Percentiles rank a stretch among this genome's conserved stretches.
Evolutionary conservation across 78 protist species (phyloP).

Genomic region (Goniomonas avonlea): DNA sequence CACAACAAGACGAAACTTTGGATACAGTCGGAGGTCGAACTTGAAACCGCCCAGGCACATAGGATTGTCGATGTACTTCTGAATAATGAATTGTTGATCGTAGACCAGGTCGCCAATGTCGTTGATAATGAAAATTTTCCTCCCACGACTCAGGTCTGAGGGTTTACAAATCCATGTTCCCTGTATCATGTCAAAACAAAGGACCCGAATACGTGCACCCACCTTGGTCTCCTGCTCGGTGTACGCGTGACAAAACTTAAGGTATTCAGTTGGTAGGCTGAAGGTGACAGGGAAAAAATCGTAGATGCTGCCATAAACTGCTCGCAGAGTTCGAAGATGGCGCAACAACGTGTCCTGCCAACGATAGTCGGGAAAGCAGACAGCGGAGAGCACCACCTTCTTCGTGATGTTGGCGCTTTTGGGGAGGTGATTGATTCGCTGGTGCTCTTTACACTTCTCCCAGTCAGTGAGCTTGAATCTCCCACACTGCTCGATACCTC

Average conservation of each 20-base stretch:
- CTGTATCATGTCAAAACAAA: no score
- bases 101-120: conserved; percentile 4
- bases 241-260: neutral
- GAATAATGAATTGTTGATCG: conserved; percentile 13
- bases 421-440: conserved; percentile 10
- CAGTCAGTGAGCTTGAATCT: conserved; percentile 11
- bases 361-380: no score
- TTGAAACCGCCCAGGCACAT: conserved; percentile 2
- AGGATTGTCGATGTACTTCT: conserved; percentile 2
- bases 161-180: conserved; percentile 8
- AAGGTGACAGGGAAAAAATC: conserved; percentile 2
- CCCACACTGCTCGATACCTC: no score
- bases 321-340: no score
- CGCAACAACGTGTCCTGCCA: no score
- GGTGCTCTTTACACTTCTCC: neutral
- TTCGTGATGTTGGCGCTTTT: neutral
- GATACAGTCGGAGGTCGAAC: conserved; percentile 11
- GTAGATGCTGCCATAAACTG: neutral
- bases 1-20: no score
- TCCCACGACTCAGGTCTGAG: neutral
- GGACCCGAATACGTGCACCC: no score
- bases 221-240: neutral
- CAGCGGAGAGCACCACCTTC: no score
- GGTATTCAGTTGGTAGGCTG: neutral
- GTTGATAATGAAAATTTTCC: neutral